Evolutionary conservation across 352 stramenopile species (phyloP).

Genomic region (Aphanomyces euteiches): DNA sequence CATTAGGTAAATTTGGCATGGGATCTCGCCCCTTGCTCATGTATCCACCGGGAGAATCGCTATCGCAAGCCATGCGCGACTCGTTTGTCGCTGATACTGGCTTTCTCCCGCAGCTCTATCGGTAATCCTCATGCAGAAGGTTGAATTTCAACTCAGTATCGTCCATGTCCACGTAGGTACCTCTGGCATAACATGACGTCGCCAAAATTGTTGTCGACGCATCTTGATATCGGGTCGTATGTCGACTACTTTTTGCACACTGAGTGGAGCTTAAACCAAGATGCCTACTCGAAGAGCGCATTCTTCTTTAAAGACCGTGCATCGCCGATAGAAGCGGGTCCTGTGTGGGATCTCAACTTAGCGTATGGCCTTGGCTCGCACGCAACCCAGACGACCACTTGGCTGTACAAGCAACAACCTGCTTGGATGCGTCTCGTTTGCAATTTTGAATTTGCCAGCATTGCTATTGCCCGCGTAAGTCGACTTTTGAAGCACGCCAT

Average conservation of each 20-base stretch:
- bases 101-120: constrained; percentile 62
- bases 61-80: constrained; percentile 72
- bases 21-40: constrained; percentile 58
- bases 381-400: constrained; percentile 47
- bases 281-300: constrained; percentile 71
- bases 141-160: background rate
- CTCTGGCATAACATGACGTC: constrained; percentile 79
- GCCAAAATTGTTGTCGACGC: constrained; percentile 47
- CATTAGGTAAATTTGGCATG: constrained; percentile 64
- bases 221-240: constrained; percentile 67
- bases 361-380: constrained; percentile 67
- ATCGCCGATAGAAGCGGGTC: constrained; percentile 69
- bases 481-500: no score
- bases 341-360: constrained; percentile 78
- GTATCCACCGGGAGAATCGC: constrained; percentile 47
- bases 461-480: constrained; percentile 56
- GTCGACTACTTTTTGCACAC: constrained; percentile 78
- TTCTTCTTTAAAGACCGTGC: constrained; percentile 78
- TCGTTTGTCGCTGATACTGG: constrained; percentile 58
- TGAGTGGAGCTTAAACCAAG: constrained; percentile 77
- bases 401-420: constrained; percentile 72
- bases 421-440: constrained; percentile 80
- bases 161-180: constrained; percentile 22
- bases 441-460: constrained; percentile 67
- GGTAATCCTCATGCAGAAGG: constrained; percentile 9